Percentiles rank a stretch among this genome's conserved stretches.
Evolutionary conservation across 441 rosid genomes (phyloP).

Genomic region (Pelargonium cotyledonis): DNA sequence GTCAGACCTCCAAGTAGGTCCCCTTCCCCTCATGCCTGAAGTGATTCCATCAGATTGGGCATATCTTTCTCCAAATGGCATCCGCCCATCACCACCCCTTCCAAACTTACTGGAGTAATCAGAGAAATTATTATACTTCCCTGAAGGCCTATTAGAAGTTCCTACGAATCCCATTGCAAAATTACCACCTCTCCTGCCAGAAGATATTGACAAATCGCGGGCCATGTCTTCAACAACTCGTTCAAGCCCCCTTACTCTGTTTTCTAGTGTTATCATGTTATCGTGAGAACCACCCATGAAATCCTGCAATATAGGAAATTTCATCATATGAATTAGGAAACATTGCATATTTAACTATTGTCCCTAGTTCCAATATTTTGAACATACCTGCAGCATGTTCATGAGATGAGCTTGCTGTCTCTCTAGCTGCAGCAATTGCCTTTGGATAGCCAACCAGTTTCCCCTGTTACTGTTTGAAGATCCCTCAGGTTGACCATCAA

Average conservation of each 20-base stretch:
- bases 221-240: slow-evolving; percentile 95
- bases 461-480: slow-evolving; percentile 65
- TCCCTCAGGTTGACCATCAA: slow-evolving; percentile 70
- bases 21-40: slow-evolving; percentile 52
- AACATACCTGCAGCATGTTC: slow-evolving; percentile 91
- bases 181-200: slow-evolving; percentile 66
- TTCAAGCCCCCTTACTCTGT: slow-evolving; percentile 95
- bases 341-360: slow-evolving; percentile 11
- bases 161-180: slow-evolving; percentile 59
- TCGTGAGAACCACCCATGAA: slow-evolving; percentile 98
- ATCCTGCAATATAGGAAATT: slow-evolving; percentile 46
- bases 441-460: slow-evolving; percentile 92
- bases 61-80: slow-evolving; percentile 64
- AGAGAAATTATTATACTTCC: slow-evolving; percentile 65
- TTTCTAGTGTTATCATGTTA: slow-evolving; percentile 85
- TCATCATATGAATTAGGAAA: slow-evolving; percentile 16
- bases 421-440: slow-evolving; percentile 86
- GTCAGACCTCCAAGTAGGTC: slow-evolving; percentile 68
- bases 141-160: slow-evolving; percentile 42
- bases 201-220: slow-evolving; percentile 74
- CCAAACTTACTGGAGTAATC: slow-evolving; percentile 64
- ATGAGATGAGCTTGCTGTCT: slow-evolving; percentile 89
- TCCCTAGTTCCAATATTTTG: slow-evolving; percentile 7
- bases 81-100: slow-evolving; percentile 40
- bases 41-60: slow-evolving; percentile 46